Evolutionary conservation across 208 protist genomes (phyloP).

Genomic region (Trypanosoma caninum): DNA sequence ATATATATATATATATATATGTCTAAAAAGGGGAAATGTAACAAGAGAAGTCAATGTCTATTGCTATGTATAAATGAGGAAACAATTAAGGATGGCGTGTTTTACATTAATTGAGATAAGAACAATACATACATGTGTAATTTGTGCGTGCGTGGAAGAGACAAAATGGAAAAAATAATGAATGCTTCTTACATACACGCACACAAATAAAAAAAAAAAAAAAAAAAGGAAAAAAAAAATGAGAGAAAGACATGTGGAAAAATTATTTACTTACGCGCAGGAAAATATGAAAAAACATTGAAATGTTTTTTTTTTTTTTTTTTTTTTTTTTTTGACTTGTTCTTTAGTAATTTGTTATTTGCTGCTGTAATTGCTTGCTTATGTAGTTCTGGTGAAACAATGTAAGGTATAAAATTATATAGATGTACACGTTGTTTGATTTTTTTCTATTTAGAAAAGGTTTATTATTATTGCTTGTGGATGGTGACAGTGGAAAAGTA

Average conservation of each 20-base stretch:
- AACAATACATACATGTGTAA: too few relatives aligned
- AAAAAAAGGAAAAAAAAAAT: slow-evolving; percentile 2
- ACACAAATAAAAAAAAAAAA: background rate
- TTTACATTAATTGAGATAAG: too few relatives aligned
- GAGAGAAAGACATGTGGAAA: slow-evolving; percentile 4
- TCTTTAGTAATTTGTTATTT: background rate
- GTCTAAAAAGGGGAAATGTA: too few relatives aligned
- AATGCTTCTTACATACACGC: too few relatives aligned
- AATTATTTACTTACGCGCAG: background rate
- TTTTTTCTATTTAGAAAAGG: background rate
- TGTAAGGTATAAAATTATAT: too few relatives aligned
- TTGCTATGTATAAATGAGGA: too few relatives aligned
- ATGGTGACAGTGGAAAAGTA: too few relatives aligned
- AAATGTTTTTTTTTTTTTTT: slow-evolving; percentile 5
- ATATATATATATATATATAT: too few relatives aligned
- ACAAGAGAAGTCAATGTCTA: too few relatives aligned
- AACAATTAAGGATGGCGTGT: too few relatives aligned
- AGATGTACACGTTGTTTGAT: background rate
- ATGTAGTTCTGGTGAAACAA: background rate
- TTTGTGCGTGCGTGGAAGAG: too few relatives aligned
- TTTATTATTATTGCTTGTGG: background rate
- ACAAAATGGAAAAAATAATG: too few relatives aligned
- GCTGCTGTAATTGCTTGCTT: background rate
- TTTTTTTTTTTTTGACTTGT: background rate
- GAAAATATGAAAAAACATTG: background rate